Percentiles rank a stretch among this genome's conserved stretches.
Evolutionary conservation across 2,329 filamentous ascomycete genomes (phyloP).

Genomic region (Aspergillus uvarum): DNA sequence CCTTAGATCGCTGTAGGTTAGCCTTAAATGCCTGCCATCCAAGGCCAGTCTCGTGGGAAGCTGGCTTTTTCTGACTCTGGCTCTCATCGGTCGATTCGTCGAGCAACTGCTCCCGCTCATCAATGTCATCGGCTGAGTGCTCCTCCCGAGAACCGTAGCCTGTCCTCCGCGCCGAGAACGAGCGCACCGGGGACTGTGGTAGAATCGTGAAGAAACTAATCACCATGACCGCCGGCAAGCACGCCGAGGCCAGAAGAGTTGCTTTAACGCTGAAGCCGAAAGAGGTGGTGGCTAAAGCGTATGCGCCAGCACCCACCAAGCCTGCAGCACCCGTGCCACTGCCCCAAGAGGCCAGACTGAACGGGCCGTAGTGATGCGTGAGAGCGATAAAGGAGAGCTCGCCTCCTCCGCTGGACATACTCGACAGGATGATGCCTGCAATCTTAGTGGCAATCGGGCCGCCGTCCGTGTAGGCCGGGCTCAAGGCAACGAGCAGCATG

Average conservation of each 20-base stretch:
- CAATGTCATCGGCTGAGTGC: constrained; percentile 32
- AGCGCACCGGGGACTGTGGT: constrained; percentile 65
- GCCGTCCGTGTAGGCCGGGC: constrained; percentile 59
- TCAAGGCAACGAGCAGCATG: constrained; percentile 85
- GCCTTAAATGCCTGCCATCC: constrained; percentile 44
- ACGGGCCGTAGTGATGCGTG: constrained; percentile 88
- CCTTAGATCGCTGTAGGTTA: constrained; percentile 64
- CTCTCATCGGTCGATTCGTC: constrained; percentile 19
- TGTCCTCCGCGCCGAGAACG: constrained; percentile 41
- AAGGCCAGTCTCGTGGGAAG: constrained; percentile 10
- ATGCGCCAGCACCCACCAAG: constrained; percentile 80
- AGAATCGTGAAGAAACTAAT: constrained; percentile 81
- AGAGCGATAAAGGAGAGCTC: constrained; percentile 89
- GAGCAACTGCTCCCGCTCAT: constrained; percentile 34
- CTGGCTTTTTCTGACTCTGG: constrained; percentile 21
- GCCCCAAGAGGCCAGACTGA: constrained; percentile 86
- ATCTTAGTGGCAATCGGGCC: constrained; percentile 72
- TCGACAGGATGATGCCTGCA: constrained; percentile 78
- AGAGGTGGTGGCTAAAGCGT: constrained; percentile 80
- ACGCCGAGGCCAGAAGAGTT: constrained; percentile 75
- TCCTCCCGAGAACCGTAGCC: constrained; percentile 56
- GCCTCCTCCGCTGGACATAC: constrained; percentile 79
- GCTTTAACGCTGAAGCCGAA: constrained; percentile 70
- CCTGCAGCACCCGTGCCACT: constrained; percentile 90
- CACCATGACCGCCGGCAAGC: constrained; percentile 76